Conservation (phyloP, 257 asterid species). For the Capsicum baccatum region DNA sequence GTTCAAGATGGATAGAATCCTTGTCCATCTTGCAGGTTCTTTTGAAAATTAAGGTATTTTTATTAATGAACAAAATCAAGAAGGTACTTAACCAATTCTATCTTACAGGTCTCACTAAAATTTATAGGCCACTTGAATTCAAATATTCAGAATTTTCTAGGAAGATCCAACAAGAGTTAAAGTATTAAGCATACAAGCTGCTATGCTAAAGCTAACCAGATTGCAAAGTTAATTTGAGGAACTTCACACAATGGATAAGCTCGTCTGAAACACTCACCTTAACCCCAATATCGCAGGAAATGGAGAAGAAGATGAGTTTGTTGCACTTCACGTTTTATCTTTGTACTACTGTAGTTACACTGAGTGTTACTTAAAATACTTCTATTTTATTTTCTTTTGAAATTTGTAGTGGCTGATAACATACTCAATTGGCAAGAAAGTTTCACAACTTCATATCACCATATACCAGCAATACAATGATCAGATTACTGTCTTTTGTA, state of each 20-base stretch:
- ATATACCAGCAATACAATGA: neutral
- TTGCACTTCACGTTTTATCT: neutral
- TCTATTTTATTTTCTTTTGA: neutral
- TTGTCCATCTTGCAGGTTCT: neutral
- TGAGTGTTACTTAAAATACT: neutral
- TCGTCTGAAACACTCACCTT: neutral
- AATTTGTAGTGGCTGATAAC: neutral
- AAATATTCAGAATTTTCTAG: constrained; percentile 13
- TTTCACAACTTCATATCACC: neutral
- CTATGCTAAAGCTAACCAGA: constrained; percentile 12
- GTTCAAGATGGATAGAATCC: neutral
- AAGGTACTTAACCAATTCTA: neutral
- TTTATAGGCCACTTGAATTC: neutral
- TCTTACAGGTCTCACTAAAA: neutral
- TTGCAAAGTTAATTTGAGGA: neutral
- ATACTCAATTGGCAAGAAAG: neutral
- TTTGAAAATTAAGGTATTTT: neutral
- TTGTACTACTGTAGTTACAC: neutral
- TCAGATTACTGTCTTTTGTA: neutral
- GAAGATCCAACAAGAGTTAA: constrained; percentile 17
- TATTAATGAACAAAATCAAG: neutral
- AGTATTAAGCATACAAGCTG: neutral
- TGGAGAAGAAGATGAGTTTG: neutral
- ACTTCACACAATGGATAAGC: neutral
- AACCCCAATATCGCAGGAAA: neutral